phyloP scores from a whole-genome alignment of 140 eudicot species.

The Senecio squalidus region DNA sequence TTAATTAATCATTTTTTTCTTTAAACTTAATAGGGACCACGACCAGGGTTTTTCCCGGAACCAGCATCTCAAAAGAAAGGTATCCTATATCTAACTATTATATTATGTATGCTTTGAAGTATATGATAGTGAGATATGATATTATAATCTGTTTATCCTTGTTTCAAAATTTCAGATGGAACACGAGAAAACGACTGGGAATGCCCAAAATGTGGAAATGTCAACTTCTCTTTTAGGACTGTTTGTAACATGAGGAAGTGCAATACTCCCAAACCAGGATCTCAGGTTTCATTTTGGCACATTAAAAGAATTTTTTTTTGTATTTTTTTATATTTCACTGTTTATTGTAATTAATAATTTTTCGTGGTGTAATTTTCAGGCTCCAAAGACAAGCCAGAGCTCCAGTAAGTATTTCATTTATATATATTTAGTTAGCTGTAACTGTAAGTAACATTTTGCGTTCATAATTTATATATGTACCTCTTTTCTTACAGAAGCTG shows the following conservation, averaged over 20 bases:
- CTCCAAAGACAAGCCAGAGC: conserved; percentile 50
- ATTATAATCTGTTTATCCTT: background rate
- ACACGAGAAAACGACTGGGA: conserved; percentile 91
- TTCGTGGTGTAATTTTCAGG: conserved; percentile 35
- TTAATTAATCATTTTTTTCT: conserved; percentile 4
- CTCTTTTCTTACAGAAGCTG: conserved; percentile 41
- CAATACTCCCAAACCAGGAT: conserved; percentile 82
- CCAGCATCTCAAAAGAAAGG: conserved; percentile 54
- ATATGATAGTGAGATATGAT: background rate
- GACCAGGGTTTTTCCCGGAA: conserved; percentile 69
- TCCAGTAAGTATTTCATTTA: conserved; percentile 51
- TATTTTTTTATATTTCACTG: background rate
- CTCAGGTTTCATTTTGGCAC: conserved; percentile 52
- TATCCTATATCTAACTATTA: background rate
- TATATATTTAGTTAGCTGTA: background rate
- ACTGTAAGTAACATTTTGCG: too few relatives aligned
- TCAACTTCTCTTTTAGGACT: conserved; percentile 85
- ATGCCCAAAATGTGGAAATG: conserved; percentile 96
- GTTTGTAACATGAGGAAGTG: conserved; percentile 99
- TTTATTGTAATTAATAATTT: background rate
- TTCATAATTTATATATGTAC: background rate
- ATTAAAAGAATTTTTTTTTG: conserved; percentile 4
- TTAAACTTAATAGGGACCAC: conserved; percentile 53
- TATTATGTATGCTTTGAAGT: background rate
- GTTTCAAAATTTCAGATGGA: conserved; percentile 40